phyloP scores from a whole-genome alignment of 441 rosid species.

The Erodium texanum region DNA sequence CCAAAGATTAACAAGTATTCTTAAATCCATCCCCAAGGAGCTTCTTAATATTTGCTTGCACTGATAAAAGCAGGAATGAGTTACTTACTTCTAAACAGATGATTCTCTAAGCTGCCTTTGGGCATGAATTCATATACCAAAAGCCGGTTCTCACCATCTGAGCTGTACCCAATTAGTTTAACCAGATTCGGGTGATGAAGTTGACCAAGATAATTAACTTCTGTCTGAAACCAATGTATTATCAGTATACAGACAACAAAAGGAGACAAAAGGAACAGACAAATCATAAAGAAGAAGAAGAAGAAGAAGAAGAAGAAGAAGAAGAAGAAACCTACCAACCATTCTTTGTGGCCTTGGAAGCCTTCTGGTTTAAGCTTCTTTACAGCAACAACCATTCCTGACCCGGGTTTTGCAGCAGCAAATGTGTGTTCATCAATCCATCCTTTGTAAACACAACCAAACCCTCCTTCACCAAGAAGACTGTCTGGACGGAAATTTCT shows the following conservation, averaged over 20 bases:
- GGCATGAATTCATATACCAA: conserved; percentile 56
- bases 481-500: conserved; percentile 39
- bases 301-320: too few relatives aligned
- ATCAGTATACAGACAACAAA: conserved; percentile 5
- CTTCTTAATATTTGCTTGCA: conserved; percentile 1
- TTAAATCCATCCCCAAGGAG: neutral
- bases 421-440: conserved; percentile 43
- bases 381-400: conserved; percentile 48
- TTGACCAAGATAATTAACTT: conserved; percentile 47
- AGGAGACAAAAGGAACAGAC: conserved; percentile 8
- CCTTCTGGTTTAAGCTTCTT: conserved; percentile 42
- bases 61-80: too few relatives aligned
- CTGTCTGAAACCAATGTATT: conserved; percentile 25
- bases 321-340: conserved; percentile 39
- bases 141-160: conserved; percentile 37
- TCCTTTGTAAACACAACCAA: conserved; percentile 54
- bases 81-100: conserved; percentile 44
- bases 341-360: conserved; percentile 55
- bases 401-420: conserved; percentile 44
- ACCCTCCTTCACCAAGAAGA: conserved; percentile 57
- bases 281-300: neutral
- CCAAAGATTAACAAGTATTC: neutral
- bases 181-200: conserved; percentile 54
- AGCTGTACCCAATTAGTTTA: conserved; percentile 50
- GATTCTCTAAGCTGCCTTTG: conserved; percentile 58